Conservation (phyloP, 139 green algal genomes). For the Chlamydomonas urium region DNA sequence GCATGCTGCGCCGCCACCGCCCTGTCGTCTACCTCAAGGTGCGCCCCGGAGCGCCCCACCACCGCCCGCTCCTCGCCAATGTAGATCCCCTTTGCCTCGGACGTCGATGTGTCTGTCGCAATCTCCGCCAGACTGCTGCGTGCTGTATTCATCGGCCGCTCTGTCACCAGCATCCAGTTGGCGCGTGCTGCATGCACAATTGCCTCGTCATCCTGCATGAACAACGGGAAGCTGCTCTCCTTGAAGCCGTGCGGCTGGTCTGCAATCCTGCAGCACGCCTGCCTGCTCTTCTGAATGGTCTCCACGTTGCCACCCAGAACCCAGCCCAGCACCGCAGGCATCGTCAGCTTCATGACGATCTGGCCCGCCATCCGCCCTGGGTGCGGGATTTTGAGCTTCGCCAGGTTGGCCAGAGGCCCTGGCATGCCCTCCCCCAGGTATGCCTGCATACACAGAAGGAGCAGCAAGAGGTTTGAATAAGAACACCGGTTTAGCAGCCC, state of each 20-base stretch:
- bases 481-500: too few species aligned
- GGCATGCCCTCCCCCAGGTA: constrained; percentile 74
- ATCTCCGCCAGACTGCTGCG: background rate
- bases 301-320: constrained; percentile 77
- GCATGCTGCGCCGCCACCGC: constrained; percentile 31
- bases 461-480: background rate
- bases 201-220: constrained; percentile 65
- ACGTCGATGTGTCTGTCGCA: background rate
- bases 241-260: constrained; percentile 68
- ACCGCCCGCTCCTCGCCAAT: background rate
- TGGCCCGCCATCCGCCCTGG: constrained; percentile 74
- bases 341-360: constrained; percentile 70
- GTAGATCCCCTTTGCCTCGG: constrained; percentile 43
- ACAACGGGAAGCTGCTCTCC: constrained; percentile 45
- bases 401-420: constrained; percentile 58
- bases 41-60: constrained; percentile 6
- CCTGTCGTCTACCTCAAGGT: constrained; percentile 27
- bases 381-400: constrained; percentile 87
- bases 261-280: constrained; percentile 27
- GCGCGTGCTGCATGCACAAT: constrained; percentile 59
- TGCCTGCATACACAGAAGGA: constrained; percentile 1
- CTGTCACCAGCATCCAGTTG: constrained; percentile 70
- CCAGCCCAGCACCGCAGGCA: constrained; percentile 77
- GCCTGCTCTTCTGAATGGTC: constrained; percentile 32
- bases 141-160: constrained; percentile 9